Evolutionary conservation across 495 filamentous ascomycete genomes (phyloP), one percentile per base, ranked within the genome.

Genomic region (Rusavskia elegans): DNA sequence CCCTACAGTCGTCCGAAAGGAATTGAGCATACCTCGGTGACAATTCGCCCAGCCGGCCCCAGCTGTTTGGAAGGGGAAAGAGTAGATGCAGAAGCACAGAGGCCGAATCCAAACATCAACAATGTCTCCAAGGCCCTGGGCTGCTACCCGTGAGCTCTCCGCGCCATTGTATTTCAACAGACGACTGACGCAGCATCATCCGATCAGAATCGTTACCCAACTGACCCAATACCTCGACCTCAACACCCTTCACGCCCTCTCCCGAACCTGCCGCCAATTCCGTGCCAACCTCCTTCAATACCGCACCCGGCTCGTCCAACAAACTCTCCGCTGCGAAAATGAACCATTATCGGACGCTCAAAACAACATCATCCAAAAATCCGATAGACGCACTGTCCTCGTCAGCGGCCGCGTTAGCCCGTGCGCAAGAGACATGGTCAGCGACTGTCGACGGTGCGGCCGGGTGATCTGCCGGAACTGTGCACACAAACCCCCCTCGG

Each of bases 361-460:
- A 16, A 27, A 19, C 49, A 17, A 38, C 6, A 37, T 21, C n/a
- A 6, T 8, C 45, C 17, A 27, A n/a, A 45, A 14, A 14, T 23
- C 48, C 64, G 68, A 40, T 63, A 59, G 48, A 59, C 61, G 35
- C 56, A 56, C 21, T 57, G 59, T 19, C 53, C 55, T 14, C 64
- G 21, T 42, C 53, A 63, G 45, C 54, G 63, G 17, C 65, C 65
- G 7, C 63, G 68, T 84, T 20, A 77, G 82, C 13, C 72, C 72
- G 55, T 95, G 89, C 60, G 89, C 89, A 37, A 71, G 85, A 32
- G 89, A 95, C 64, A 74, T 92, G 78, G 89, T 95, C 4, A 75
- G 68, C 16, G 84, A 82, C 56, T 95, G 89, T 66, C 78, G 85
- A 21, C 72, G 81, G 27, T 95, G 89, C 65, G 79, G 75, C 7